Evolutionary conservation across 495 filamentous ascomycete genomes (phyloP), one percentile per base, ranked within the genome.

Genomic region (Halenospora varia): DNA sequence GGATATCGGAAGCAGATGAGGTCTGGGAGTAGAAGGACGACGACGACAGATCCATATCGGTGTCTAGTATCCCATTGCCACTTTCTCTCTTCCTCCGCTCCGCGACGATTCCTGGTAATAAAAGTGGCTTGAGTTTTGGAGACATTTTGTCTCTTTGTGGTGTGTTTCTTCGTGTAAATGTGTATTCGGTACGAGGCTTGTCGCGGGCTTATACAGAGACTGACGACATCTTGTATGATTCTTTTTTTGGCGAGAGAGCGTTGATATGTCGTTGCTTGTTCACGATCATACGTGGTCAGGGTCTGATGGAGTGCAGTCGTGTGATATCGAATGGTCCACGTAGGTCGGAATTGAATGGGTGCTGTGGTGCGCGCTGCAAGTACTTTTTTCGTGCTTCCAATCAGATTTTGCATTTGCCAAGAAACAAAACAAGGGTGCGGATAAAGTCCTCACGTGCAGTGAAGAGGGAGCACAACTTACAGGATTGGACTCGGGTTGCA

Each of bases 1-100:
- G 76, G 45, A 77, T 61, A 57, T 82, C 83, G 10, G 85, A 87
- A 24, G 78, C 75, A 35, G 77, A 81, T 19, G 80, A 80, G 63
- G 75, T 75, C 22, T 60, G 57, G 15, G 60, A 56, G 40, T 57
- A 58, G 17, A 10, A 57, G 20, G 25, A 41, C 10, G 64, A 57
- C 6, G 54, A 42, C 9, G 60, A 64, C 17, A 62, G 41, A 44
- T 64, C 62, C 59, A 59, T 57, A 19, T 67, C 65, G 1, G 56
- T 29, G 13, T 62, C 65, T 18, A 56, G 59, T 49, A 62, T 51
- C n/a, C n/a, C n/a, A n/a, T n/a, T n/a, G 51, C 35, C 15, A 18
- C 65, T 67, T 60, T 77, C 74, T 56, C 68, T 72, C 50, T 70
- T 74, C 60, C 72, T 72, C 60, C 75, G 71, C 56, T 75, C 75